phyloP scores from a whole-genome alignment of 345 rosid genomes.

The Salix viminalis region DNA sequence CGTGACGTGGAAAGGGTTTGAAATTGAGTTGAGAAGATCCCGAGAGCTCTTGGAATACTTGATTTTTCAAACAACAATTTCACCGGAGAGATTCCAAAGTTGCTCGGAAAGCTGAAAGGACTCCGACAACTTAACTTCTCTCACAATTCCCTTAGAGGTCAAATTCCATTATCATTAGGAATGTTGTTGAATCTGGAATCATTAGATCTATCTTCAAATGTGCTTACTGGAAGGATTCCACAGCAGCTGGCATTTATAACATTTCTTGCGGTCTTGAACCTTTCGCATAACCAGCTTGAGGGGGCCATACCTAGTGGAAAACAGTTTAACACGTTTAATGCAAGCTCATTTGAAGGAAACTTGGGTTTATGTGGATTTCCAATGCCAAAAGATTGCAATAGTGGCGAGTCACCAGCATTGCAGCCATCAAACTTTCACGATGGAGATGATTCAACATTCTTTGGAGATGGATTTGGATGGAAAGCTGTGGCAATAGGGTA shows the following conservation, averaged over 20 bases:
- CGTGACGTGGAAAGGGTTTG: not conserved
- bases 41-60: not conserved
- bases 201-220: no score
- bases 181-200: no score
- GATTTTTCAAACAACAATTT: not conserved
- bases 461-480: not conserved
- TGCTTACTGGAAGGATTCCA: no score
- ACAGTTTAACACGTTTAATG: not conserved
- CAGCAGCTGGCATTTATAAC: no score
- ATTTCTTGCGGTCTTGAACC: no score
- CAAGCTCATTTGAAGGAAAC: not conserved
- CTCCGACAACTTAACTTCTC: no score
- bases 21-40: not conserved
- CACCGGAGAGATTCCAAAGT: no score
- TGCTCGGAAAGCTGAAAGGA: no score
- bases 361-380: constrained; percentile 15
- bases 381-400: not conserved
- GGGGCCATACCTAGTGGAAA: constrained; percentile 1
- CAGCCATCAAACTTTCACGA: no score
- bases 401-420: not conserved
- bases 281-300: not conserved
- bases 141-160: no score
- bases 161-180: no score
- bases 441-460: not conserved
- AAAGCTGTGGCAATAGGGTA: no score